These are phyloP conservation scores for Botryobasidium botryosum DNA, from an alignment of 768 basidiomycete genomes.

Conservation along the genomic window DNA sequence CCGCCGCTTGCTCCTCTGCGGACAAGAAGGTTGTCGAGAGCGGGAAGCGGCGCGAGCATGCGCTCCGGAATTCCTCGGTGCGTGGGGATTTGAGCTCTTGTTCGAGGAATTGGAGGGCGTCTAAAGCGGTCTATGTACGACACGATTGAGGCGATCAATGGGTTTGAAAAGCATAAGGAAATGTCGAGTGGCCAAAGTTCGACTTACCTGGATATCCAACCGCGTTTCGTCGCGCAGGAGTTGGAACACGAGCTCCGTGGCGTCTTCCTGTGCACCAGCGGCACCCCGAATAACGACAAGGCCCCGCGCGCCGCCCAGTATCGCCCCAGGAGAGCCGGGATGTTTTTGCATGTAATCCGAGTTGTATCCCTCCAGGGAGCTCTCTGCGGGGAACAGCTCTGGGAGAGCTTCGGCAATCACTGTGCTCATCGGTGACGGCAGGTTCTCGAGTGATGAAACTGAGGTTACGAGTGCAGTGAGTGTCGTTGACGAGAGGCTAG, in stretches of 20 bases:
- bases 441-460: conserved; percentile 33
- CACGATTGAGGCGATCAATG: too few relatives aligned
- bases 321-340: conserved; percentile 30
- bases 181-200: background rate
- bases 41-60: conserved; percentile 36
- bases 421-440: conserved; percentile 31
- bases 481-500: background rate
- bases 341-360: conserved; percentile 58
- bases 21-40: conserved; percentile 53
- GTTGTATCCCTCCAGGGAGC: conserved; percentile 51
- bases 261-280: conserved; percentile 34
- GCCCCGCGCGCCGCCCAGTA: conserved; percentile 50
- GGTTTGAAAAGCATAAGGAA: background rate
- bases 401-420: conserved; percentile 32
- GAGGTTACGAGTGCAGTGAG: conserved; percentile 1
- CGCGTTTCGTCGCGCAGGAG: conserved; percentile 27
- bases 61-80: conserved; percentile 41
- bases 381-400: conserved; percentile 36
- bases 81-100: conserved; percentile 33
- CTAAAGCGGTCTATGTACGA: conserved; percentile 32
- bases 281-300: conserved; percentile 23
- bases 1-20: conserved; percentile 27
- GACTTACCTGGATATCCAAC: conserved; percentile 33
- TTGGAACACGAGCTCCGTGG: conserved; percentile 41
- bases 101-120: conserved; percentile 31